Percentiles rank a stretch among this genome's conserved stretches.
These are phyloP conservation scores for Hemisphaericaspora subhashii DNA, from an alignment of 1,139 yeast genomes.

Conservation along the genomic window DNA sequence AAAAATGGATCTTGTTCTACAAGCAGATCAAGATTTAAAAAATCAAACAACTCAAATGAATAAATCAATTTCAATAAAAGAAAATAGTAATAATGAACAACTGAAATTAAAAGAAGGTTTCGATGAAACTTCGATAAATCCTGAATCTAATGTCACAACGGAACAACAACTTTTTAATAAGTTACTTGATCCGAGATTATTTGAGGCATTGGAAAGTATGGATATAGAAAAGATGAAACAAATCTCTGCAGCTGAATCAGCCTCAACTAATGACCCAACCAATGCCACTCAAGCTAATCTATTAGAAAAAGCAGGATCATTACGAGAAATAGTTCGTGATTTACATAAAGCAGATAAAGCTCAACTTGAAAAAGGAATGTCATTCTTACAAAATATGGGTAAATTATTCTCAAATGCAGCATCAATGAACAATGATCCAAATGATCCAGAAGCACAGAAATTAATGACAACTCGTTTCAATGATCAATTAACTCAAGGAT, in stretches of 20 bases:
- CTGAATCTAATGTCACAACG: slow-evolving; percentile 2
- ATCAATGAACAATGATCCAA: slow-evolving; percentile 9
- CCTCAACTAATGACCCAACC: slow-evolving; percentile 1
- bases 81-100: background rate
- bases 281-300: slow-evolving; percentile 21
- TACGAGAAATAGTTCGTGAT: slow-evolving; percentile 30
- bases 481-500: slow-evolving; percentile 32
- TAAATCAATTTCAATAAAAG: slow-evolving; percentile 8
- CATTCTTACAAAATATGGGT: slow-evolving; percentile 30
- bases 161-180: slow-evolving; percentile 22
- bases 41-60: too few species aligned
- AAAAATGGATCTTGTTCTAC: slow-evolving; percentile 12
- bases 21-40: slow-evolving; percentile 6
- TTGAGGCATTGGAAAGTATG: slow-evolving; percentile 29
- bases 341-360: slow-evolving; percentile 29
- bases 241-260: slow-evolving; percentile 17
- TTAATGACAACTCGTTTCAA: slow-evolving; percentile 10
- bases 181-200: slow-evolving; percentile 31
- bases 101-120: slow-evolving; percentile 6
- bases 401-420: slow-evolving; percentile 20
- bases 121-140: slow-evolving; percentile 3
- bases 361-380: slow-evolving; percentile 29
- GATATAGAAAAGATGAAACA: slow-evolving; percentile 30
- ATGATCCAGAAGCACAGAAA: slow-evolving; percentile 10
- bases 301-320: slow-evolving; percentile 29